Conservation (phyloP, 176 grass and related monocot genomes). For the Oryza glaberrima region DNA sequence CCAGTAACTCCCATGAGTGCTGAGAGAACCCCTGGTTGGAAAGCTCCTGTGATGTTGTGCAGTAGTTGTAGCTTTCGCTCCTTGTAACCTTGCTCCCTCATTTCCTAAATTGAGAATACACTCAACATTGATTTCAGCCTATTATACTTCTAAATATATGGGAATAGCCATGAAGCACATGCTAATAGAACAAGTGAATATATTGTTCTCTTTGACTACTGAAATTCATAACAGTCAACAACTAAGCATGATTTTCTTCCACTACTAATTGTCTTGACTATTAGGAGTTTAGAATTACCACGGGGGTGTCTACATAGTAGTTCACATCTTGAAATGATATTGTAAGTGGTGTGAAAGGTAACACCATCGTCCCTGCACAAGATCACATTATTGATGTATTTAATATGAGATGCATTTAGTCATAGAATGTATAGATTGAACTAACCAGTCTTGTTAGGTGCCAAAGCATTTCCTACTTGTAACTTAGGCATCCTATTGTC, state of each 20-base stretch:
- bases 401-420: neutral
- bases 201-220: neutral
- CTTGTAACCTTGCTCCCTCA: constrained; percentile 64
- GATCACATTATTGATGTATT: neutral
- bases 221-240: neutral
- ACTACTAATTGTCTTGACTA: neutral
- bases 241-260: too few relatives aligned
- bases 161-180: too few relatives aligned
- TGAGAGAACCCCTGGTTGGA: constrained; percentile 66
- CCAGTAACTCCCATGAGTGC: constrained; percentile 79
- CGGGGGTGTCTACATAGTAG: constrained; percentile 75
- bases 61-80: constrained; percentile 67
- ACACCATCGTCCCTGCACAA: constrained; percentile 67
- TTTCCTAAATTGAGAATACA: constrained; percentile 43
- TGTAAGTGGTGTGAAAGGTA: constrained; percentile 79
- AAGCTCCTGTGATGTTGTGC: constrained; percentile 66
- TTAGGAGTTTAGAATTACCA: constrained; percentile 39
- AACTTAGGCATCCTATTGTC: constrained; percentile 10
- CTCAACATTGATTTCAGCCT: too few relatives aligned
- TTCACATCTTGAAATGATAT: constrained; percentile 79
- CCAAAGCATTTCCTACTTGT: constrained; percentile 7
- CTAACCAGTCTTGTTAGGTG: constrained; percentile 46
- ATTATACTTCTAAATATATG: too few relatives aligned
- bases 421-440: neutral
- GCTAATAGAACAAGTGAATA: too few relatives aligned